These are phyloP conservation scores for Blastobotrys persicus DNA, from an alignment of 1,139 yeast genomes.

Conservation along the genomic window DNA sequence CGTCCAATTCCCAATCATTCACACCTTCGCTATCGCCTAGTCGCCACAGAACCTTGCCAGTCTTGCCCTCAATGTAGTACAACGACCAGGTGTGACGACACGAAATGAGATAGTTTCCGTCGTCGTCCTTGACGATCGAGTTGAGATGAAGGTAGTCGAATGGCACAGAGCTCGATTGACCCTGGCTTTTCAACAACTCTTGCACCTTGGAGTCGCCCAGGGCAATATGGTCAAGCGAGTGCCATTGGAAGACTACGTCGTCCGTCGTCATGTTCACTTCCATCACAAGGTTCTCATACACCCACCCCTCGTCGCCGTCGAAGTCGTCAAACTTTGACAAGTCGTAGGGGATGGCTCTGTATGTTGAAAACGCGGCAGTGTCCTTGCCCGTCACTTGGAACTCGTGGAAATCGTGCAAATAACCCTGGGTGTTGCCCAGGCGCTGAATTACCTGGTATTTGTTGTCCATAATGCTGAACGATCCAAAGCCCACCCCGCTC, in stretches of 20 bases:
- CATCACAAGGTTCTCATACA: constrained; percentile 14
- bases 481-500: constrained; percentile 21
- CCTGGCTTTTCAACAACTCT: constrained; percentile 36
- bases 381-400: constrained; percentile 17
- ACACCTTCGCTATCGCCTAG: constrained; percentile 6
- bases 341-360: constrained; percentile 18
- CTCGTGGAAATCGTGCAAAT: constrained; percentile 21
- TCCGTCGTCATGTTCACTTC: constrained; percentile 43
- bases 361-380: constrained; percentile 18
- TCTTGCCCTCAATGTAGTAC: constrained; percentile 40
- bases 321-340: constrained; percentile 8
- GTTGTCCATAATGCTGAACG: constrained; percentile 17
- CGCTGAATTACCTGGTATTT: constrained; percentile 15
- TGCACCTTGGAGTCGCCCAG: constrained; percentile 38
- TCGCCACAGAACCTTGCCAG: constrained; percentile 42
- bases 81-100: constrained; percentile 42
- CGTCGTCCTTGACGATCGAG: constrained; percentile 43
- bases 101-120: constrained; percentile 41
- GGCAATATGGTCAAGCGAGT: constrained; percentile 41
- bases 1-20: constrained; percentile 9
- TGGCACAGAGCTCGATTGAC: constrained; percentile 40
- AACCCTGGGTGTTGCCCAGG: constrained; percentile 17
- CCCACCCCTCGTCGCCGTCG: constrained; percentile 12
- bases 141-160: constrained; percentile 47
- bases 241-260: constrained; percentile 42